These are phyloP conservation scores for Stephanodiscus triporus DNA, from an alignment of 108 stramenopile genomes.

Conservation along the genomic window DNA sequence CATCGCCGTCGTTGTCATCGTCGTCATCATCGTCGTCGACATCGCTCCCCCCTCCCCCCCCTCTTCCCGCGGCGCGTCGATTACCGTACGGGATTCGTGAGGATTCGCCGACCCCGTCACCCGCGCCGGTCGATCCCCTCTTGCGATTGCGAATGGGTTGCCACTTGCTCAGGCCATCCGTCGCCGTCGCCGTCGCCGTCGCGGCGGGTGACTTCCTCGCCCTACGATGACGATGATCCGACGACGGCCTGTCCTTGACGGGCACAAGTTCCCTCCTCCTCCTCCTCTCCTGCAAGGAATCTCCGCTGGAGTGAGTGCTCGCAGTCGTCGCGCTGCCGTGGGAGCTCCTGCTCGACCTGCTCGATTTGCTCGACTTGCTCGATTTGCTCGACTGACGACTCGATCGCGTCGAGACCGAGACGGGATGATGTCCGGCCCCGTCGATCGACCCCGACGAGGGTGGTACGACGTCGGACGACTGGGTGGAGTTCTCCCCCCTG, in stretches of 20 bases:
- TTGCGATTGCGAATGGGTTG: background rate
- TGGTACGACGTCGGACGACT: slow-evolving; percentile 5
- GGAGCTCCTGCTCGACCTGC: slow-evolving; percentile 13
- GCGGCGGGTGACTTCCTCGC: background rate
- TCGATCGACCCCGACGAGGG: slow-evolving; percentile 30
- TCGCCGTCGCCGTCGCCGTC: background rate
- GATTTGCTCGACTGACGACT: slow-evolving; percentile 1
- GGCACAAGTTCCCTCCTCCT: slow-evolving; percentile 35
- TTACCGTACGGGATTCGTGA: background rate
- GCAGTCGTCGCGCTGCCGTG: slow-evolving; percentile 7
- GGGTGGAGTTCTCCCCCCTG: background rate
- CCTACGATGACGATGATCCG: too few relatives aligned
- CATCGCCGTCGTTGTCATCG: background rate
- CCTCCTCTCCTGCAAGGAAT: slow-evolving; percentile 24
- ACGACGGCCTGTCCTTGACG: slow-evolving; percentile 6
- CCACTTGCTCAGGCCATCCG: background rate
- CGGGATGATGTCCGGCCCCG: background rate
- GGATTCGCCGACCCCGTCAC: background rate
- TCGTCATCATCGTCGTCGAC: background rate
- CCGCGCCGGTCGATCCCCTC: background rate
- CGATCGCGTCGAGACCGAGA: slow-evolving; percentile 26
- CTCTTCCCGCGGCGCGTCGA: background rate
- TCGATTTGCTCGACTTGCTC: background rate
- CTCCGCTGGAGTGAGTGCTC: slow-evolving; percentile 3
- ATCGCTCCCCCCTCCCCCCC: background rate